phyloP scores from a whole-genome alignment of 2,329 filamentous ascomycete genomes.

The Shiraia bambusicola region DNA sequence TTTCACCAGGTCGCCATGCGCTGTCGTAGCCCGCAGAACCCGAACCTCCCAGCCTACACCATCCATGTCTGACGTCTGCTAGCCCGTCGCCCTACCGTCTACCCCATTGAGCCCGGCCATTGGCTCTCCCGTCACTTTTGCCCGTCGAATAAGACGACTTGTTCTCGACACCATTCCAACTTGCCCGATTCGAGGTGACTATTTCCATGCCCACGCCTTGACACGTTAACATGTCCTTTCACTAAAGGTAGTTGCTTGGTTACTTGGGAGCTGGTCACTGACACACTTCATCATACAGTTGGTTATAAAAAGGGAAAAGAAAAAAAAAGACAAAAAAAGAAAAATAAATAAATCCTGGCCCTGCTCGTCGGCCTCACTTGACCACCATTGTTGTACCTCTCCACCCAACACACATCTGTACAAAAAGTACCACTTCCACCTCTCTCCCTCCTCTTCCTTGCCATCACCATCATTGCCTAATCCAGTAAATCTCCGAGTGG shows the following conservation, averaged over 20 bases:
- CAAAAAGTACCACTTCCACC: slow-evolving; percentile 22
- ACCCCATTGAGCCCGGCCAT: slow-evolving; percentile 33
- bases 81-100: slow-evolving; percentile 39
- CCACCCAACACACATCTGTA: slow-evolving; percentile 12
- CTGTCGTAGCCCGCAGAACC: slow-evolving; percentile 36
- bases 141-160: slow-evolving; percentile 40
- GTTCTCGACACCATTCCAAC: slow-evolving; percentile 30
- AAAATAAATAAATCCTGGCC: slow-evolving; percentile 18
- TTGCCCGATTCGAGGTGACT: slow-evolving; percentile 38
- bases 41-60: slow-evolving; percentile 35
- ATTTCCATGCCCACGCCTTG: slow-evolving; percentile 23
- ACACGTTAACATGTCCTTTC: slow-evolving; percentile 21
- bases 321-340: no score
- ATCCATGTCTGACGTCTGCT: slow-evolving; percentile 40
- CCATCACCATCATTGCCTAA: slow-evolving; percentile 27
- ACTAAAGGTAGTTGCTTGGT: no score
- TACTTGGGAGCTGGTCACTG: slow-evolving; percentile 18
- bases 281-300: slow-evolving; percentile 33
- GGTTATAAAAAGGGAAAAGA: no score
- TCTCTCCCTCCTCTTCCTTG: no score
- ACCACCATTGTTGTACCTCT: slow-evolving; percentile 26
- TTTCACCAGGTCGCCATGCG: slow-evolving; percentile 42
- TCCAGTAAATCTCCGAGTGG: slow-evolving; percentile 34
- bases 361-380: no score
- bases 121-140: slow-evolving; percentile 28